Conservation (phyloP, 805 yeast species). For the Yamadazyma sp. region DNA sequence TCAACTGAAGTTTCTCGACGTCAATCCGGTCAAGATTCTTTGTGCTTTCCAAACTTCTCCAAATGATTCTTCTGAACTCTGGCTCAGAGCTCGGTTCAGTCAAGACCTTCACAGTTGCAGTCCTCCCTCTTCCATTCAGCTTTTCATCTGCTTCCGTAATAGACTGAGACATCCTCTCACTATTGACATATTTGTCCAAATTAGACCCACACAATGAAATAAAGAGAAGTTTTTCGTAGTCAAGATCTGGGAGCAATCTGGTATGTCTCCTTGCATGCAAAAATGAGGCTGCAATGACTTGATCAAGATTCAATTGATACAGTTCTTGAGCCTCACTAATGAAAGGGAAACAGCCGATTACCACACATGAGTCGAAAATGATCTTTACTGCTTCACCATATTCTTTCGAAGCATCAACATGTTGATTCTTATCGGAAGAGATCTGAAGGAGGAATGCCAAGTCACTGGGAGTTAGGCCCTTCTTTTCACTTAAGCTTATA, state of each 20-base stretch:
- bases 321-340: slow-evolving; percentile 25
- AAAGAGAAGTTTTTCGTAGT: slow-evolving; percentile 47
- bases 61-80: slow-evolving; percentile 4
- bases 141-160: slow-evolving; percentile 3
- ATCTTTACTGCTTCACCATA: slow-evolving; percentile 18
- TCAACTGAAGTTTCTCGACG: slow-evolving; percentile 33
- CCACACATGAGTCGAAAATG: slow-evolving; percentile 41
- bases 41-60: slow-evolving; percentile 10
- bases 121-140: not conserved
- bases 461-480: slow-evolving; percentile 20
- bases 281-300: slow-evolving; percentile 25
- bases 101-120: slow-evolving; percentile 1
- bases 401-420: slow-evolving; percentile 1
- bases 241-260: slow-evolving; percentile 32
- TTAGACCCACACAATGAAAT: slow-evolving; percentile 33
- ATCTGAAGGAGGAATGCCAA: slow-evolving; percentile 24
- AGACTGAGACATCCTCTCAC: slow-evolving; percentile 1
- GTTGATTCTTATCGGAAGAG: slow-evolving; percentile 12
- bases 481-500: slow-evolving; percentile 17
- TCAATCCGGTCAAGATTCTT: slow-evolving; percentile 44
- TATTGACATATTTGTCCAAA: slow-evolving; percentile 1
- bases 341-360: slow-evolving; percentile 52
- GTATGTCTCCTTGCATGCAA: slow-evolving; percentile 45
- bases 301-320: slow-evolving; percentile 31
- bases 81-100: slow-evolving; percentile 25